A percentile compares a stretch with the other conserved stretches of the same genome.
Conservation (phyloP, 2,329 filamentous ascomycete species). For the Dactylellina leptospora region DNA sequence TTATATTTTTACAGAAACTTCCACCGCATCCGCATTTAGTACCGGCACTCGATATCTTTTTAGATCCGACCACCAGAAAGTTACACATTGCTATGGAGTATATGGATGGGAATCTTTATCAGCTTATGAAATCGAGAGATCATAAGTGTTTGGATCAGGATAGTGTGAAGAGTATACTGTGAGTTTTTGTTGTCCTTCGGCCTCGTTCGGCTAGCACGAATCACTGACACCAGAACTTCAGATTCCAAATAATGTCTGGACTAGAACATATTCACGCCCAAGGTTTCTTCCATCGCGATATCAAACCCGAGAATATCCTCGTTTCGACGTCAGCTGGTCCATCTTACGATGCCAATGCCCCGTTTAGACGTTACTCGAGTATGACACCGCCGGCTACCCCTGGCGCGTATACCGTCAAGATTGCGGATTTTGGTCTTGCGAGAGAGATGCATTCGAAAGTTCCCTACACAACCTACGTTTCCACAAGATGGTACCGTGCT, state of each 20-base stretch:
- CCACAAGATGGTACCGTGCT: constrained; percentile 92
- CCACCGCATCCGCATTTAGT: constrained; percentile 90
- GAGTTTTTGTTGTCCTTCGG: constrained; percentile 32
- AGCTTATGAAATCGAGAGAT: constrained; percentile 97
- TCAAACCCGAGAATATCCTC: constrained; percentile 98
- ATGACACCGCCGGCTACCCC: constrained; percentile 94
- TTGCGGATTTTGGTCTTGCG: constrained; percentile 97
- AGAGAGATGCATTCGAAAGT: constrained; percentile 95
- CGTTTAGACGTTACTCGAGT: constrained; percentile 91
- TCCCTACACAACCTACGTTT: constrained; percentile 98
- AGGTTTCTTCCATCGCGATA: constrained; percentile 97
- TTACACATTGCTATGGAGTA: constrained; percentile 99
- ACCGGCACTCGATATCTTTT: constrained; percentile 96
- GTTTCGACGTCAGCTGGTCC: constrained; percentile 81
- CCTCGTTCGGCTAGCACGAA: too few relatives aligned
- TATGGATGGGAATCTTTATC: constrained; percentile 99
- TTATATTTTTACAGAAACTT: constrained; percentile 91
- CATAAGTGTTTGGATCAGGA: constrained; percentile 90
- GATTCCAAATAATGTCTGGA: constrained; percentile 91
- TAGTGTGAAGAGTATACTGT: constrained; percentile 93
- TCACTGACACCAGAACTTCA: constrained; percentile 17
- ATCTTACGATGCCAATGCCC: constrained; percentile 78
- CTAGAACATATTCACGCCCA: constrained; percentile 97
- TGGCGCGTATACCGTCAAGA: constrained; percentile 93
- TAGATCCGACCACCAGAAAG: constrained; percentile 94